Percentiles rank a stretch among this genome's conserved stretches.
Evolutionary conservation across 2,329 filamentous ascomycete species (phyloP).

Genomic region (Thielaviopsis euricoi): DNA sequence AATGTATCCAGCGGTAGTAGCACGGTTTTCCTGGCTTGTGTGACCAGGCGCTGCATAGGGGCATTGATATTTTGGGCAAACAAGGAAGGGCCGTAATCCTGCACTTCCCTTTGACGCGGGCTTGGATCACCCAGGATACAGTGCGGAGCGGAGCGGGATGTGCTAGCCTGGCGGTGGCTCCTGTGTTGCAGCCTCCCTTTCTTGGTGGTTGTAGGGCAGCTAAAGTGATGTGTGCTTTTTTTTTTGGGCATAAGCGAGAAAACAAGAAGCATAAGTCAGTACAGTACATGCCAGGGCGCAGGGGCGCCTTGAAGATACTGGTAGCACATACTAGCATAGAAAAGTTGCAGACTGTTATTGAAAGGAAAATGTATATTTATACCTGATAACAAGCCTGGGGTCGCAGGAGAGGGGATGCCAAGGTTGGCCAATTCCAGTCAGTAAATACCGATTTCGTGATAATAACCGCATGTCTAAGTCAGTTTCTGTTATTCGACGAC

Average conservation of each 20-base stretch:
- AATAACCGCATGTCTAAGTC: background rate
- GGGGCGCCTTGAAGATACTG: too few species aligned
- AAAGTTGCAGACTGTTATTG: background rate
- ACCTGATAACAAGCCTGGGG: too few species aligned
- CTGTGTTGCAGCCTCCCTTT: background rate
- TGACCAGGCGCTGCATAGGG: background rate
- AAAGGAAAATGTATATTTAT: background rate
- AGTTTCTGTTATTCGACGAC: background rate
- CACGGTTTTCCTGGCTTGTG: background rate
- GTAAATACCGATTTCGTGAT: background rate
- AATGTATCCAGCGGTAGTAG: too few species aligned
- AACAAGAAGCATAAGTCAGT: too few species aligned
- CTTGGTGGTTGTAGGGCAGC: background rate
- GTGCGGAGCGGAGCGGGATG: background rate
- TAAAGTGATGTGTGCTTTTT: background rate
- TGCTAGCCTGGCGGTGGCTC: background rate
- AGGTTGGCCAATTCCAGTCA: background rate
- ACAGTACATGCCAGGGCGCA: too few species aligned
- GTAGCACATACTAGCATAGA: background rate
- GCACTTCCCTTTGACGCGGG: background rate
- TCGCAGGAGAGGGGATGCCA: background rate
- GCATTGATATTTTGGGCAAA: background rate
- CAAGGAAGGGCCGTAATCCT: background rate
- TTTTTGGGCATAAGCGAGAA: too few species aligned
- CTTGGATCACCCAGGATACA: background rate